Percentiles rank a stretch among this genome's conserved stretches.
Evolutionary conservation across 352 stramenopile genomes (phyloP).

Genomic region (Phytophthora lateralis): DNA sequence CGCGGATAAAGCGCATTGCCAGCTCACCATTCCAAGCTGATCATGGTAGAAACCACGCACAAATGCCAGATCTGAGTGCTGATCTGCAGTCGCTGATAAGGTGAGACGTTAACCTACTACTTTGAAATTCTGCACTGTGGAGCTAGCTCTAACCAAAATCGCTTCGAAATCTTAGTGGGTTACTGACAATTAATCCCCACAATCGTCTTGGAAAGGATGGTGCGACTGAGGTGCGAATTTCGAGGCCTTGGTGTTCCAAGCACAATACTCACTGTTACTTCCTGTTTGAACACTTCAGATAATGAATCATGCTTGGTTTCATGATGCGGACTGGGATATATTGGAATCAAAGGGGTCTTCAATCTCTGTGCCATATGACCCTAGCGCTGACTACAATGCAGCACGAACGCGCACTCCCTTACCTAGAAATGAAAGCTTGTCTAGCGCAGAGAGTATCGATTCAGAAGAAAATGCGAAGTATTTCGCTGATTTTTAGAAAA

Average conservation of each 20-base stretch:
- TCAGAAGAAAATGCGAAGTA: conserved; percentile 68
- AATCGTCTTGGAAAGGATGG: conserved; percentile 51
- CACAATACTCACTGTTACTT: neutral
- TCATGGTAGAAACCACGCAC: neutral
- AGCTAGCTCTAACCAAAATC: neutral
- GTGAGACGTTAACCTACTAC: conserved; percentile 6
- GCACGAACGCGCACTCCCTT: conserved; percentile 1
- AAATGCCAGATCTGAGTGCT: conserved; percentile 5
- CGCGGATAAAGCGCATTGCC: conserved; percentile 29
- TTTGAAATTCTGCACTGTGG: neutral
- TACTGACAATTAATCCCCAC: conserved; percentile 41
- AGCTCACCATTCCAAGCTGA: conserved; percentile 5
- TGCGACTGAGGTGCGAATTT: conserved; percentile 32
- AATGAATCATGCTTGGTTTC: conserved; percentile 70
- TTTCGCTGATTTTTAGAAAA: conserved; percentile 69
- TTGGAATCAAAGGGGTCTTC: conserved; percentile 22
- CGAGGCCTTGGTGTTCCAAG: neutral
- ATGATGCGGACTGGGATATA: conserved; percentile 53
- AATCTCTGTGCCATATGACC: conserved; percentile 39
- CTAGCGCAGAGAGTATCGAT: conserved; percentile 79
- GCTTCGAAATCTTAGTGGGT: conserved; percentile 10
- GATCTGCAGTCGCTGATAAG: conserved; percentile 38
- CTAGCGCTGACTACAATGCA: conserved; percentile 38
- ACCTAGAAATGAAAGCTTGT: conserved; percentile 29
- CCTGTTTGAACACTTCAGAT: conserved; percentile 32